Evolutionary conservation across 305 asterid genomes (phyloP).

Genomic region (Rubia occidens): DNA sequence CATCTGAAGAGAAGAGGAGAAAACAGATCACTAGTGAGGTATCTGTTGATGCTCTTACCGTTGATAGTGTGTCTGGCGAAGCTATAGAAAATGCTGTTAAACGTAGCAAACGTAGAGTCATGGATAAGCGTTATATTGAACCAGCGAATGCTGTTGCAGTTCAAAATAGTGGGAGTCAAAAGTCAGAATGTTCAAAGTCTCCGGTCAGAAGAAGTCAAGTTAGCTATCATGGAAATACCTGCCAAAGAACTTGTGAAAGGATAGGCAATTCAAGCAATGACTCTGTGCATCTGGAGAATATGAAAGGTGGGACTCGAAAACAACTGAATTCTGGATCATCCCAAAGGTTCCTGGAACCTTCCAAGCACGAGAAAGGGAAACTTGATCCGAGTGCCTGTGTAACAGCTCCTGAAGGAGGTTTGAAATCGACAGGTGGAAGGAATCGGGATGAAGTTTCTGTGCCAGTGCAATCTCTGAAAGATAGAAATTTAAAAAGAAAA

Average conservation of each 20-base stretch:
- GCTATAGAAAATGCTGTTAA: slow-evolving; percentile 25
- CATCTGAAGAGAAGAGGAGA: slow-evolving; percentile 48
- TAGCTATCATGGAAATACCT: slow-evolving; percentile 22
- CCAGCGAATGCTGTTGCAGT: slow-evolving; percentile 22
- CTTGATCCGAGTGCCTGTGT: not conserved
- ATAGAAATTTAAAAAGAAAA: slow-evolving; percentile 50
- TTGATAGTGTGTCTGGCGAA: slow-evolving; percentile 17
- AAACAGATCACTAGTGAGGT: slow-evolving; percentile 22
- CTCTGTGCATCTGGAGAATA: slow-evolving; percentile 27
- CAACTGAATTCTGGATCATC: slow-evolving; percentile 17
- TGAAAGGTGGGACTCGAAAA: slow-evolving; percentile 18
- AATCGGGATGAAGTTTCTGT: slow-evolving; percentile 23
- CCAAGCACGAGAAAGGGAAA: slow-evolving; percentile 20
- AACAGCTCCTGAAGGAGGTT: slow-evolving; percentile 31
- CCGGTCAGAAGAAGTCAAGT: slow-evolving; percentile 26
- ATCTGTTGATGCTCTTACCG: slow-evolving; percentile 14
- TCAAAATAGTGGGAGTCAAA: slow-evolving; percentile 13
- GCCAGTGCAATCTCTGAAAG: slow-evolving; percentile 22
- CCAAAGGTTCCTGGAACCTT: not conserved
- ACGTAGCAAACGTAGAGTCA: slow-evolving; percentile 29
- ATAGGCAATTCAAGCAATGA: slow-evolving; percentile 21
- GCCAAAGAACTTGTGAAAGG: slow-evolving; percentile 20
- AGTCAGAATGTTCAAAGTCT: slow-evolving; percentile 23
- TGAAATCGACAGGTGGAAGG: slow-evolving; percentile 19
- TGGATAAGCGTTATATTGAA: slow-evolving; percentile 26